Base-by-base conservation (phyloP, 2,329 filamentous ascomycete species). In the Biscogniauxia marginata region DNA sequence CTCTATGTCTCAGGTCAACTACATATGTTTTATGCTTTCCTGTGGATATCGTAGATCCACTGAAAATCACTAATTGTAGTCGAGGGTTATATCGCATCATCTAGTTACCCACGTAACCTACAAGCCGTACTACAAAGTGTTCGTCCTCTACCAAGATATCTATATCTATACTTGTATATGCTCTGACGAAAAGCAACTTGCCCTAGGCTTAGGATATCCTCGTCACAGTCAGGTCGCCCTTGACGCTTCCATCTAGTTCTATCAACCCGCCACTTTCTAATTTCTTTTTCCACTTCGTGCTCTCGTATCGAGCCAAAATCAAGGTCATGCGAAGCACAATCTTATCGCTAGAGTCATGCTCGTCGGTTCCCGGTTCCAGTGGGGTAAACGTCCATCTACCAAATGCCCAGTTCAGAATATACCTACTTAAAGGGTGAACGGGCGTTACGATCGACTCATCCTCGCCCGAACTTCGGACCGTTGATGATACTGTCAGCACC, bases 381-480 rank as follows among this genome's bases (percentile, higher is more conserved):
- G 84, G 79, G 1, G 92, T 96, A 69, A 93, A 96, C 0, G 86
- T 96, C 93, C 95, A 99, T 24, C 95, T 83, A 0, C 92, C 92
- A 75, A 99, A 99, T 0, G 95, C 95, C 95, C 95, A 99, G 72
- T 99, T 99, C 57, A 99, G 82, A 46, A 99, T 96, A 70, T 95
- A 97, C 54, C 90, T 80, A 2, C 68, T 71, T 7, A 67, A 54
- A 5, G 63, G 52, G 22, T 65, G 58, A 1, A 70, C 51, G n/a
- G 70, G 62, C 3, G 68, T 62, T 3, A 74, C 65, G 49, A 67
- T 66, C 4, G 71, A 63, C 25, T 73, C 67, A 43, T 81, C 78
- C 21, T 78, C 75, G 54, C 84, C 81, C 0, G 84, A 85, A 65
- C 78, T 79, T 18, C 64, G 63, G 7, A 84, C 77, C 0, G 55